These are phyloP conservation scores for Fusarium globosum DNA, from an alignment of 2,329 filamentous ascomycete species.

Conservation along the genomic window DNA sequence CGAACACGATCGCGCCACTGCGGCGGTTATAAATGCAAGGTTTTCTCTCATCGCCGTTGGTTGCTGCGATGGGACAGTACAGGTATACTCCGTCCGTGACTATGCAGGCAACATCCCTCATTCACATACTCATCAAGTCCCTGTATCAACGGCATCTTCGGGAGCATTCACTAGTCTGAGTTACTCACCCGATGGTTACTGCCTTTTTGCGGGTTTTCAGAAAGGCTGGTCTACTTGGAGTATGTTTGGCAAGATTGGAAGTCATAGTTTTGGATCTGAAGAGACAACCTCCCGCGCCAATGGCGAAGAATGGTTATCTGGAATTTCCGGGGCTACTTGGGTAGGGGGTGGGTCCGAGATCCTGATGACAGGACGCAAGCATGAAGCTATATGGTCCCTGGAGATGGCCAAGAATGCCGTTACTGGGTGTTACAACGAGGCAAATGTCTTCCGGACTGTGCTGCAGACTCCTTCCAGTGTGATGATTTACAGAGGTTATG, in stretches of 20 bases:
- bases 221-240: conserved; percentile 97
- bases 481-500: conserved; percentile 93
- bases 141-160: conserved; percentile 73
- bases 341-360: conserved; percentile 89
- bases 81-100: conserved; percentile 92
- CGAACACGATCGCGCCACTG: conserved; percentile 70
- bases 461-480: conserved; percentile 89
- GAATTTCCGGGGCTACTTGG: conserved; percentile 84
- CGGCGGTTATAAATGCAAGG: conserved; percentile 88
- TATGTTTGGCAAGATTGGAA: conserved; percentile 92
- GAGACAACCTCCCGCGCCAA: conserved; percentile 71
- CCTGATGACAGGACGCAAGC: conserved; percentile 75
- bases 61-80: conserved; percentile 80
- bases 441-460: conserved; percentile 89
- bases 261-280: conserved; percentile 83
- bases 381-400: conserved; percentile 84
- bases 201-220: conserved; percentile 92
- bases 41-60: conserved; percentile 94
- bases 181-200: conserved; percentile 97
- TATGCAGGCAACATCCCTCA: conserved; percentile 92
- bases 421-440: conserved; percentile 88
- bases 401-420: conserved; percentile 96
- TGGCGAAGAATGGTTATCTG: conserved; percentile 85
- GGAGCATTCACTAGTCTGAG: conserved; percentile 79
- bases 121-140: conserved; percentile 80